Conservation (phyloP, 345 rosid genomes). For the Ricinus communis region DNA sequence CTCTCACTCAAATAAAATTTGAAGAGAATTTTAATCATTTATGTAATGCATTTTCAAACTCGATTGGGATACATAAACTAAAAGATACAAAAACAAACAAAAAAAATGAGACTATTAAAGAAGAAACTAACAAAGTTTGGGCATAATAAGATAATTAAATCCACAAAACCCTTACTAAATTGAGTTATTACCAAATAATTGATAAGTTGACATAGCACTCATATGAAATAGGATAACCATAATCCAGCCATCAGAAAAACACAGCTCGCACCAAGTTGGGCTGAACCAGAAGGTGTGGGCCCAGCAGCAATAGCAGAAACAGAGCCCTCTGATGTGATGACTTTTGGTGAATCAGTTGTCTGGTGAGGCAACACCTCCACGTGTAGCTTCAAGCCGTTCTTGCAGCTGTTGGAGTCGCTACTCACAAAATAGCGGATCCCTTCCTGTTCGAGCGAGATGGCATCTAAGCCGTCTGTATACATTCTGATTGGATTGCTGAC, state of each 20-base stretch:
- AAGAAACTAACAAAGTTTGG: too few relatives aligned
- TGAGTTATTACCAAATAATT: background rate
- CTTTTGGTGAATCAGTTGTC: constrained; percentile 3
- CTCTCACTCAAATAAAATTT: too few relatives aligned
- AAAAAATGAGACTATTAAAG: too few relatives aligned
- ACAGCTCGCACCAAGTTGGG: background rate
- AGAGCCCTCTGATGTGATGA: constrained; percentile 2
- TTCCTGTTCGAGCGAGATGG: constrained; percentile 33
- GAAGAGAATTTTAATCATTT: too few relatives aligned
- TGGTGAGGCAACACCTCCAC: constrained; percentile 35
- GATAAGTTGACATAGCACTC: background rate
- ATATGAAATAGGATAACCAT: background rate
- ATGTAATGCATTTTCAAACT: too few relatives aligned
- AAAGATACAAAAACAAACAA: too few relatives aligned
- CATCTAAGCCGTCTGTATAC: constrained; percentile 46
- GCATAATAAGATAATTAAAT: background rate
- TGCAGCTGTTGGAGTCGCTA: constrained; percentile 44
- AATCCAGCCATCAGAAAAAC: background rate
- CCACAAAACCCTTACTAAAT: background rate
- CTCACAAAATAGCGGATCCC: constrained; percentile 56
- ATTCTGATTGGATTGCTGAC: constrained; percentile 45
- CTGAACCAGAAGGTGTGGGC: constrained; percentile 16
- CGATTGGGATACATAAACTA: too few relatives aligned
- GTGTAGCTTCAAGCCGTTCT: constrained; percentile 48
- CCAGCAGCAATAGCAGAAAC: constrained; percentile 36